phyloP scores from a whole-genome alignment of 202 grass and related monocot genomes.

The Bolboschoenoplectus hybrid region DNA sequence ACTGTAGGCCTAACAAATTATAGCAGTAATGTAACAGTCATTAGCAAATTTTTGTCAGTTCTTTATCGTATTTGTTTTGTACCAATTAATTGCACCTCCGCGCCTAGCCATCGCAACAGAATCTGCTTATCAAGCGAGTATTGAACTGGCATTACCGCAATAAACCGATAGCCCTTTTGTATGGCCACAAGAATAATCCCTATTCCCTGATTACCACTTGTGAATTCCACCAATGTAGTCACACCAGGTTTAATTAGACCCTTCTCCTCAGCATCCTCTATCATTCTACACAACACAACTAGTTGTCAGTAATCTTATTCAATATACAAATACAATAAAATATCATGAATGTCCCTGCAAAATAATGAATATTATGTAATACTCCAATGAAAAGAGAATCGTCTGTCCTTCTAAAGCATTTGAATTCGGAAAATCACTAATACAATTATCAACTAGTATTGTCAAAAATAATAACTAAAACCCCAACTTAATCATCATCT shows the following conservation, averaged over 20 bases:
- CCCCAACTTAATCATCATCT: background rate
- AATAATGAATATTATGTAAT: background rate
- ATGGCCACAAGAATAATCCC: constrained; percentile 62
- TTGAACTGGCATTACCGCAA: constrained; percentile 68
- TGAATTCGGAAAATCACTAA: background rate
- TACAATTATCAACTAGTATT: background rate
- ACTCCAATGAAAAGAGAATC: background rate
- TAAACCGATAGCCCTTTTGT: constrained; percentile 70
- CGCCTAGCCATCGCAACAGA: constrained; percentile 79
- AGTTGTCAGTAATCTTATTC: constrained; percentile 13
- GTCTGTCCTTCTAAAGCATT: background rate
- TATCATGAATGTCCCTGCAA: constrained; percentile 19
- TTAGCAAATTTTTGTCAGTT: constrained; percentile 1
- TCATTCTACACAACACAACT: constrained; percentile 60
- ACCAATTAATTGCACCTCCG: constrained; percentile 72
- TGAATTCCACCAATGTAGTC: constrained; percentile 69
- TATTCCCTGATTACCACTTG: constrained; percentile 79
- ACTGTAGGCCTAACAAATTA: constrained; percentile 22
- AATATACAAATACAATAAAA: background rate
- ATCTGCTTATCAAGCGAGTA: constrained; percentile 83
- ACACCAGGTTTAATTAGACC: constrained; percentile 76
- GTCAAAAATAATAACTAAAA: background rate
- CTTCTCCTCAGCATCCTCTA: constrained; percentile 92
- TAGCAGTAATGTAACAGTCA: background rate
- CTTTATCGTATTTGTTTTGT: background rate